Base-by-base conservation (phyloP, 2,329 filamentous ascomycete genomes). In the Fusarium piperis region DNA sequence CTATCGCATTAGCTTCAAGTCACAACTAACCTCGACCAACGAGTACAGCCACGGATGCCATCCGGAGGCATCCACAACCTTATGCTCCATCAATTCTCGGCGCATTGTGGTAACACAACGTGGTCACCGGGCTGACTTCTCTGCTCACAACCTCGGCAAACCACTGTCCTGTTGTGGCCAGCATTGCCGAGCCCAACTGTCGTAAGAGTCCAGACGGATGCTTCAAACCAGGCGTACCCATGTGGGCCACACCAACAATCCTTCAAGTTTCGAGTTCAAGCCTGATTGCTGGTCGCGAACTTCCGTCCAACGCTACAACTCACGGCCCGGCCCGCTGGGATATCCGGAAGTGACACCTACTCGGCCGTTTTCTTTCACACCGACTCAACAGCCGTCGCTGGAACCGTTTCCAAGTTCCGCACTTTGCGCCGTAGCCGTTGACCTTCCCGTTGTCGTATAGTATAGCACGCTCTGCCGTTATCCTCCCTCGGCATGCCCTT, bases 291-390 rank as follows among this genome's bases (percentile, higher is more conserved):
- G 13, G 23, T 51, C 38, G 52, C 26, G 33, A 65, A 60, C 59
- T 59, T 62, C 56, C 36, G 61, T 57, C 67, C 66, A 73, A 69
- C 70, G 66, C 64, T 57, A 66, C 67, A 74, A 69, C 70, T 67
- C 63, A 74, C 75, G 75, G 75, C 65, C 72, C 75, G 75, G 73
- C 70, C 75, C 75, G 75, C 70, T 69, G 67, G 60, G 65, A 72
- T 70, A 73, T 68, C 73, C 70, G 65, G 69, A 61, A 60, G 51
- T 69, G 65, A 68, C 61, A 62, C 41, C 46, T 60, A 51, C 59
- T 51, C n/a, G 35, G 46, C 51, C 23, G 52, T 53, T 30, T 44
- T 44, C 61, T 46, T 53, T 52, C 63, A 74, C 74, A 76, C 71
- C 71, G 73, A 76, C 72, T 73, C 48, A 59, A 59, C 65, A 61